These are phyloP conservation scores for Lenwebbia sp. DNA, from an alignment of 345 rosid species.

Conservation along the genomic window DNA sequence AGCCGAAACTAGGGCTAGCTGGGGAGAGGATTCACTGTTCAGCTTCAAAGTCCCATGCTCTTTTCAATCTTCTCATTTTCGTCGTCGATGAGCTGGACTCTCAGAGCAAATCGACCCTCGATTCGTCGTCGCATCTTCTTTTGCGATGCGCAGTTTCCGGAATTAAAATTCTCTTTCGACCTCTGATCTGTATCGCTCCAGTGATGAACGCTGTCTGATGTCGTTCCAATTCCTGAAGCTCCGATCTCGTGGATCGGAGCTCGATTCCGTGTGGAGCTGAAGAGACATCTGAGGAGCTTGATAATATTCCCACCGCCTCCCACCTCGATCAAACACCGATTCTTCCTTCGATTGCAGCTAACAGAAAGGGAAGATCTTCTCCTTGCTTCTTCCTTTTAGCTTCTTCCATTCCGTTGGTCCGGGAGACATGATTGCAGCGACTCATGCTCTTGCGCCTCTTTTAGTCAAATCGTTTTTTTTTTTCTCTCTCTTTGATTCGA, in stretches of 20 bases:
- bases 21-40: background rate
- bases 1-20: background rate
- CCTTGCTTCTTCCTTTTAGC: background rate
- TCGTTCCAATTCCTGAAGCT: slow-evolving; percentile 29
- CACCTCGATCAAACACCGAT: background rate
- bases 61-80: background rate
- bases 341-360: background rate
- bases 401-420: background rate
- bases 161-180: background rate
- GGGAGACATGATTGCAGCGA: background rate
- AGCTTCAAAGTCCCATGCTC: too few relatives aligned
- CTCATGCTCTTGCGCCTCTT: background rate
- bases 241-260: background rate
- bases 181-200: background rate
- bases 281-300: slow-evolving; percentile 21
- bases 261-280: slow-evolving; percentile 9
- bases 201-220: slow-evolving; percentile 8
- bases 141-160: background rate
- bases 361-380: background rate
- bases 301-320: too few relatives aligned
- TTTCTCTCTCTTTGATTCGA: too few relatives aligned
- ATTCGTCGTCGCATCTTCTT: background rate
- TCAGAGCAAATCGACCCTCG: background rate
- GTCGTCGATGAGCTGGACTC: background rate
- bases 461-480: background rate